These are phyloP conservation scores for Leccinum subgranulosum DNA, from an alignment of 768 basidiomycete genomes.

Conservation along the genomic window DNA sequence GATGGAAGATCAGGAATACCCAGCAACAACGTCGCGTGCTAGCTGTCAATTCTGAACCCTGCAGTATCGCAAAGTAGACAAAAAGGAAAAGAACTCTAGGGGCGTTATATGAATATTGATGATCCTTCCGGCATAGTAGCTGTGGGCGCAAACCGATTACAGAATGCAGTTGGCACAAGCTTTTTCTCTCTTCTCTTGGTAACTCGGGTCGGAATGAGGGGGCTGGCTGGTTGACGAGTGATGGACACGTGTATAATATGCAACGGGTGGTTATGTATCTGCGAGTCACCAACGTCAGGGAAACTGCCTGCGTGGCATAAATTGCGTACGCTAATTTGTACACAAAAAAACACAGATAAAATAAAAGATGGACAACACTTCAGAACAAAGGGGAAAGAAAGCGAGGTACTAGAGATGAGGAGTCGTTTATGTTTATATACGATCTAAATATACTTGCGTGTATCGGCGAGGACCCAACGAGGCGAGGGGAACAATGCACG, in stretches of 20 bases:
- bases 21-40: not conserved
- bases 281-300: not conserved
- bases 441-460: conserved; percentile 11
- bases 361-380: not conserved
- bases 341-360: not conserved
- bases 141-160: conserved; percentile 13
- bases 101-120: not conserved
- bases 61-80: not conserved
- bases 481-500: conserved; percentile 2
- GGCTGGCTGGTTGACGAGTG: not conserved
- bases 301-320: not conserved
- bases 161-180: not conserved
- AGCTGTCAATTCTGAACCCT: not conserved
- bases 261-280: not conserved
- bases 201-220: not conserved
- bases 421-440: conserved; percentile 12
- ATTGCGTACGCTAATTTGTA: not conserved
- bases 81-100: not conserved
- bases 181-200: not conserved
- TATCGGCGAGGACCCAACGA: not conserved
- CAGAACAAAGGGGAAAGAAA: not conserved
- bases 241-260: conserved; percentile 11
- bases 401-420: not conserved
- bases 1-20: not conserved
- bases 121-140: conserved; percentile 18